Evolutionary conservation across 805 yeast species (phyloP).

Genomic region (Starmera amethionina): DNA sequence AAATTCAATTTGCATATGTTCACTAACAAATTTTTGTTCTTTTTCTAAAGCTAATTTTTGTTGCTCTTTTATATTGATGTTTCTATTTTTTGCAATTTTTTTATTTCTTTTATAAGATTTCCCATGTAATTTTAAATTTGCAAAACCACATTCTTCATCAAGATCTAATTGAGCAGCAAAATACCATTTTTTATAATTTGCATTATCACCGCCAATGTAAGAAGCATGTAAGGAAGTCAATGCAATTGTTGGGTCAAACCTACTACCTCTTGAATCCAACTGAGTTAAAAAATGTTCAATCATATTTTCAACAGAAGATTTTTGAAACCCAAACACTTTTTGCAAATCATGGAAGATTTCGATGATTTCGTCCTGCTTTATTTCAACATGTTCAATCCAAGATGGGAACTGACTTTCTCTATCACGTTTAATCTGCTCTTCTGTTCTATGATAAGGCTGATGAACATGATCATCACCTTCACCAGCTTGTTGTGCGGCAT

Average conservation of each 20-base stretch:
- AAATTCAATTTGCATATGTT: conserved; percentile 44
- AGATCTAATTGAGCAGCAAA: conserved; percentile 75
- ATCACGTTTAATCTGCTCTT: conserved; percentile 4
- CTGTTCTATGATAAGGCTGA: too few species aligned
- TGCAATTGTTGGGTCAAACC: conserved; percentile 66
- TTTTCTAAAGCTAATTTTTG: conserved; percentile 32
- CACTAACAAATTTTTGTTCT: conserved; percentile 37
- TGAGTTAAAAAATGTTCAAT: conserved; percentile 70
- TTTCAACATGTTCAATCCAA: conserved; percentile 51
- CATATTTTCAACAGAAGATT: conserved; percentile 69
- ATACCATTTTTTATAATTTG: conserved; percentile 89
- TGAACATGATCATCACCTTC: background rate
- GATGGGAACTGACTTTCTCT: conserved; percentile 8
- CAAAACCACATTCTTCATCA: conserved; percentile 58
- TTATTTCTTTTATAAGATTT: conserved; percentile 32
- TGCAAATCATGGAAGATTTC: conserved; percentile 49
- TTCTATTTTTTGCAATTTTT: conserved; percentile 31
- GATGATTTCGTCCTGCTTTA: conserved; percentile 55
- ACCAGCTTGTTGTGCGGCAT: background rate
- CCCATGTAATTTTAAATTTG: conserved; percentile 43
- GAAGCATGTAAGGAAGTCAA: conserved; percentile 74
- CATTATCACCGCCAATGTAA: conserved; percentile 82
- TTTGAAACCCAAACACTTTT: conserved; percentile 75
- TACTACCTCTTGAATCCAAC: conserved; percentile 78
- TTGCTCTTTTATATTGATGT: conserved; percentile 24